These are phyloP conservation scores for Geranomyces variabilis DNA, from an alignment of 192 early-diverging fungal genomes.

Conservation along the genomic window DNA sequence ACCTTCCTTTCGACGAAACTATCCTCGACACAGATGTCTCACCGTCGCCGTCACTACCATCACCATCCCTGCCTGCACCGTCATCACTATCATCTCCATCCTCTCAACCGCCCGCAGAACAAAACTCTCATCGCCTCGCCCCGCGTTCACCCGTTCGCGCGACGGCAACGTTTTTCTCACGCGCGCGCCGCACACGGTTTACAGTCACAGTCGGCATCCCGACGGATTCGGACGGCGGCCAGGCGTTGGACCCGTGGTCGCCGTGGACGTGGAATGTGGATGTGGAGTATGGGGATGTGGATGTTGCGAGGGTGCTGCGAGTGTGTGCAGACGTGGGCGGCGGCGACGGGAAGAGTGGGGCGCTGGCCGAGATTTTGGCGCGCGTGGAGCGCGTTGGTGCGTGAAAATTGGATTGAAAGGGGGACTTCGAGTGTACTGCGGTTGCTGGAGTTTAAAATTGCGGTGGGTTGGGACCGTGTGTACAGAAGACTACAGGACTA, in stretches of 20 bases:
- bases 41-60: not conserved
- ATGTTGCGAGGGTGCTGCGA: not conserved
- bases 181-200: not conserved
- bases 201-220: not conserved
- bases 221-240: not conserved
- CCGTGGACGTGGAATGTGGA: conserved; percentile 8
- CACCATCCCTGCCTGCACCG: not conserved
- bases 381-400: no score
- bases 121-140: no score
- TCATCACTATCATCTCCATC: not conserved
- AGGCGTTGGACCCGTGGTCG: not conserved
- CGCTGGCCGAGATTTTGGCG: no score
- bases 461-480: no score
- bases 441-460: no score
- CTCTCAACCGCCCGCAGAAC: not conserved
- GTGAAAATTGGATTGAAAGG: no score
- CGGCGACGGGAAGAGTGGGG: no score
- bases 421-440: no score
- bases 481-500: no score
- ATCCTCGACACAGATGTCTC: not conserved
- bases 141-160: not conserved
- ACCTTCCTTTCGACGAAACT: not conserved
- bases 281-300: not conserved
- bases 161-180: not conserved
- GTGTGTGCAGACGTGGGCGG: no score